phyloP scores from a whole-genome alignment of 2,329 filamentous ascomycete species.

The Exutisphaerella laricina region DNA sequence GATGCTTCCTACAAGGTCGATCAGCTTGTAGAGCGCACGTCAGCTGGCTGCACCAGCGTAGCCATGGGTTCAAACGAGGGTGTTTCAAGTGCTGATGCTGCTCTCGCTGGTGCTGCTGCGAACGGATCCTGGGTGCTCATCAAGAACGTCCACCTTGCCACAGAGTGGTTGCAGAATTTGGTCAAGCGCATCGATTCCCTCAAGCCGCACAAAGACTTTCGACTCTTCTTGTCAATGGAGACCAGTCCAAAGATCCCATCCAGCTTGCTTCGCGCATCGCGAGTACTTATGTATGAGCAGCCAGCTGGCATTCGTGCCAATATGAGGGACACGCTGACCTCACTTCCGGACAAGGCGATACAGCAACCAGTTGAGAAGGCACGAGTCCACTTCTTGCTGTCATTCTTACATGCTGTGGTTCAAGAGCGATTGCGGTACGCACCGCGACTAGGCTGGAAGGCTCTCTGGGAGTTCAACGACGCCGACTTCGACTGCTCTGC shows the following conservation, averaged over 20 bases:
- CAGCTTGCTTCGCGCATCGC: slow-evolving; percentile 85
- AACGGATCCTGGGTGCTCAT: slow-evolving; percentile 93
- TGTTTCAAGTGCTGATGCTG: slow-evolving; percentile 86
- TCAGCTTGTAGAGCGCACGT: slow-evolving; percentile 77
- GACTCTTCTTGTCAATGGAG: slow-evolving; percentile 97
- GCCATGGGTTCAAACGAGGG: slow-evolving; percentile 99
- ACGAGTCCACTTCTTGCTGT: slow-evolving; percentile 82
- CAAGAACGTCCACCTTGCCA: slow-evolving; percentile 97
- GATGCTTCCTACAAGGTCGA: slow-evolving; percentile 99
- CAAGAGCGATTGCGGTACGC: slow-evolving; percentile 94
- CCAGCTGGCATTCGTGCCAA: slow-evolving; percentile 94
- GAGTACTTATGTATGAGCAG: slow-evolving; percentile 96
- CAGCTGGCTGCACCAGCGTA: slow-evolving; percentile 85
- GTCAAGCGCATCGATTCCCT: slow-evolving; percentile 96
- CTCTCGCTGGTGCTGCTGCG: slow-evolving; percentile 85
- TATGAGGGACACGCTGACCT: slow-evolving; percentile 94
- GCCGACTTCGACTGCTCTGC: slow-evolving; percentile 98
- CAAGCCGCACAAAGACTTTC: slow-evolving; percentile 88
- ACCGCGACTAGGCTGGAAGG: slow-evolving; percentile 91
- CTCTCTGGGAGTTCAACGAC: slow-evolving; percentile 99
- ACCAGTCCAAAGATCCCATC: slow-evolving; percentile 94
- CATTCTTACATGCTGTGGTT: slow-evolving; percentile 91
- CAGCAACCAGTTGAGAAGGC: slow-evolving; percentile 87
- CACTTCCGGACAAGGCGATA: slow-evolving; percentile 52
- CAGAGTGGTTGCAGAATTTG: slow-evolving; percentile 92